phyloP scores from a whole-genome alignment of 495 filamentous ascomycete species.

The Lepraria neglecta region DNA sequence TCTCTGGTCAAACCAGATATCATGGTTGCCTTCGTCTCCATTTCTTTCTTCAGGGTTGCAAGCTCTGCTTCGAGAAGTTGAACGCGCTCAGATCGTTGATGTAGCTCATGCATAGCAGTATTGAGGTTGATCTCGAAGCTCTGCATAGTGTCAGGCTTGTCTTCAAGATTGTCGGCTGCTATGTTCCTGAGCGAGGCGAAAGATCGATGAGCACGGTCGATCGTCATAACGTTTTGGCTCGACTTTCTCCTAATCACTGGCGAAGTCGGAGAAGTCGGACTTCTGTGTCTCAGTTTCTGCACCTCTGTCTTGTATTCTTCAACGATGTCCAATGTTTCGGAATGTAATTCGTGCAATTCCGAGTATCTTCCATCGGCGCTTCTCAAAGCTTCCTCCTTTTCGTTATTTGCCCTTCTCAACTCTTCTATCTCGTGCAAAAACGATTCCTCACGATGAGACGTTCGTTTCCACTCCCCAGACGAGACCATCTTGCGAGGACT shows the following conservation, averaged over 20 bases:
- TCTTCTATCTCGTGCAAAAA: constrained; percentile 58
- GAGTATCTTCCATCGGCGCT: constrained; percentile 71
- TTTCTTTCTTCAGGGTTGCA: constrained; percentile 77
- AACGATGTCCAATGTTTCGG: constrained; percentile 72
- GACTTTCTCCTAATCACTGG: constrained; percentile 88
- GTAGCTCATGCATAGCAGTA: constrained; percentile 85
- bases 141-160: constrained; percentile 75
- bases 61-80: constrained; percentile 85
- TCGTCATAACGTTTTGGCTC: constrained; percentile 81
- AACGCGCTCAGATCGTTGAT: constrained; percentile 78
- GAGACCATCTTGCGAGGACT: constrained; percentile 33
- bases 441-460: constrained; percentile 30
- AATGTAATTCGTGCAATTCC: constrained; percentile 72
- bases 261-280: constrained; percentile 58
- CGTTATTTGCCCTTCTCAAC: constrained; percentile 18
- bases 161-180: constrained; percentile 75
- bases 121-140: constrained; percentile 91
- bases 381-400: constrained; percentile 37
- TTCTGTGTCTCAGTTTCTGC: constrained; percentile 61
- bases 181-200: constrained; percentile 83
- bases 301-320: constrained; percentile 84
- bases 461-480: constrained; percentile 27
- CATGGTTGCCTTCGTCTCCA: constrained; percentile 91
- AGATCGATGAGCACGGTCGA: constrained; percentile 89
- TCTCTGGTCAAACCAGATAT: constrained; percentile 92